These are phyloP conservation scores for Colletotrichum viniferum DNA, from an alignment of 2,329 filamentous ascomycete genomes.

Conservation along the genomic window DNA sequence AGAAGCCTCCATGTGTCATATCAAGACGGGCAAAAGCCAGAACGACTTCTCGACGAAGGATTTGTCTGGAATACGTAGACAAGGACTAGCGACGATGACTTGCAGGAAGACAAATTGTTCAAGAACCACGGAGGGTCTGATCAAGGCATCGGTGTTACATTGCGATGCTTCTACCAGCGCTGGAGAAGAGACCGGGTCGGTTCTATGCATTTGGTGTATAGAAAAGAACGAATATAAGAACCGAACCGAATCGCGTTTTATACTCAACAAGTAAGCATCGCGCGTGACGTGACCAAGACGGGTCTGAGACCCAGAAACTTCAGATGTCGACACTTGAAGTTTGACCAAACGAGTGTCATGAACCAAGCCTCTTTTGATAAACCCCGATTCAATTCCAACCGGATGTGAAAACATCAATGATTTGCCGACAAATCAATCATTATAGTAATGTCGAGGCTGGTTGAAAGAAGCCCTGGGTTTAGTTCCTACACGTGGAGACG, in stretches of 20 bases:
- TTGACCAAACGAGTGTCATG: background rate
- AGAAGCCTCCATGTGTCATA: background rate
- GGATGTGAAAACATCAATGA: too few relatives aligned
- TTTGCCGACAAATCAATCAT: too few relatives aligned
- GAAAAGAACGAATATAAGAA: background rate
- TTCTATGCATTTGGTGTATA: background rate
- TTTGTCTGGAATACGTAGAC: background rate
- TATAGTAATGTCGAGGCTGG: background rate
- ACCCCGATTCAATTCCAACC: background rate
- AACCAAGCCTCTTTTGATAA: background rate
- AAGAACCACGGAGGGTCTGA: background rate
- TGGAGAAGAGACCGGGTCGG: background rate
- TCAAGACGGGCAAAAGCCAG: too few relatives aligned
- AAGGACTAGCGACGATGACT: background rate
- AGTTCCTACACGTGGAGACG: background rate
- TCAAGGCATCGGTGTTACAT: background rate
- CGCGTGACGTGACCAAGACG: background rate
- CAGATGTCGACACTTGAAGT: too few relatives aligned
- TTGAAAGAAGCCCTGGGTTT: background rate
- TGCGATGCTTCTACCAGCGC: background rate
- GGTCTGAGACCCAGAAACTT: too few relatives aligned
- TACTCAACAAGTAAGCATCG: background rate
- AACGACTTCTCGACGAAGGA: fast-evolving
- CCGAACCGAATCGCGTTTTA: background rate
- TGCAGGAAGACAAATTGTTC: background rate